Base-by-base conservation (phyloP, 495 filamentous ascomycete species). In the Rusavskia elegans region DNA sequence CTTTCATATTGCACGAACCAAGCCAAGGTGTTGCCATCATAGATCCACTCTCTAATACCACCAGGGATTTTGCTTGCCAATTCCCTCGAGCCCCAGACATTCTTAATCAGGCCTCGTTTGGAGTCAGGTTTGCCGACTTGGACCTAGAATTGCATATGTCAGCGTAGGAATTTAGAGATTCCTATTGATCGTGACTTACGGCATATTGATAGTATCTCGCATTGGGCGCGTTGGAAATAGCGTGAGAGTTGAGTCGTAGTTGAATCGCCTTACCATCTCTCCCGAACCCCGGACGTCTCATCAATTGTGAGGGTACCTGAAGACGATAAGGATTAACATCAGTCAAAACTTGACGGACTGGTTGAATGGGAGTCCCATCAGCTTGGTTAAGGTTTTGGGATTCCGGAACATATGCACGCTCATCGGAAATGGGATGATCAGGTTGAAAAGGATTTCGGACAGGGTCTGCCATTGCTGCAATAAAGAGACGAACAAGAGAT, bases 201-300 rank as follows among this genome's bases (percentile, higher is more conserved):
- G 95, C 89, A 55, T 88, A 97, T 66, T 95, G 89, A 52, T 78
- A 81, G 44, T 95, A 72, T 0, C 70, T 68, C 6, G 63, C 69
- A 19, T 59, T 74, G 0, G 78, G 76, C 30, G 69, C 75, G 52
- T 66, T 58, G 2, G 50, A 57, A n/a, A 95, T 77, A 0, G 73
- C 71, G 65, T 78, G 95, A 8, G 86, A 78, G 64, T 98, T 98
- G 48, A 93, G 64, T 0, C 66, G 59, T 7, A 96, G 60, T 8
- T 68, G 66, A 17, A 82, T 70, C 0, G 69, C 60, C 35, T 71
- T 76, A 14, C 85, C 89, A 13, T 66, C 63, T 0, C 64, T 68
- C 55, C 79, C 82, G 64, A 76, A 81, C n/a, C 59, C 70, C 6
- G 70, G 71, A 21, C 79, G 76, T 45, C 54, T 52, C 38, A 68